Percentiles rank a stretch among this genome's conserved stretches.
phyloP scores from a whole-genome alignment of 306 rosid species.

The Lathyrus oleraceus region DNA sequence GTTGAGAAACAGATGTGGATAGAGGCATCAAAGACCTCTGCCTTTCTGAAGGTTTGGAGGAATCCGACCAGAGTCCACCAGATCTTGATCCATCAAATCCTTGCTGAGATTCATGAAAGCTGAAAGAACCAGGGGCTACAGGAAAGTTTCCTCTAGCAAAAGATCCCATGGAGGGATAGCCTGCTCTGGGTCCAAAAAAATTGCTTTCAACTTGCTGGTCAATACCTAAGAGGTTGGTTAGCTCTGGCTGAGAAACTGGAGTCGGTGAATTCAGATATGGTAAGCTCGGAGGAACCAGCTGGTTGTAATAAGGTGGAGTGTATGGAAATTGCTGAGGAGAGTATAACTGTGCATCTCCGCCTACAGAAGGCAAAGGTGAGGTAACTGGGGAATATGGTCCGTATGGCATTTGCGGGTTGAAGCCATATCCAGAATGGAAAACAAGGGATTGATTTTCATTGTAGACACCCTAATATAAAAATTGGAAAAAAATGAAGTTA shows the following conservation, averaged over 20 bases:
- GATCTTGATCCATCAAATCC: slow-evolving; percentile 75
- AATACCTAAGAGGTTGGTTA: slow-evolving; percentile 61
- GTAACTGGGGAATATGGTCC: slow-evolving; percentile 90
- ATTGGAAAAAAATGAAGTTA: slow-evolving; percentile 20
- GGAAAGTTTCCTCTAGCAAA: slow-evolving; percentile 75
- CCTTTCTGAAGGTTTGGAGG: slow-evolving; percentile 71
- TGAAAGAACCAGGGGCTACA: slow-evolving; percentile 56
- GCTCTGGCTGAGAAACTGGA: slow-evolving; percentile 74
- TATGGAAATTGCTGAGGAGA: slow-evolving; percentile 76
- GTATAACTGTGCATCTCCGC: slow-evolving; percentile 74
- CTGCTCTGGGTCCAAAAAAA: slow-evolving; percentile 78
- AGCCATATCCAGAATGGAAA: slow-evolving; percentile 87
- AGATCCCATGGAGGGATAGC: slow-evolving; percentile 67
- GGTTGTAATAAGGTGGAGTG: slow-evolving; percentile 74
- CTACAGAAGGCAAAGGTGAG: slow-evolving; percentile 79
- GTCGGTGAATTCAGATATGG: slow-evolving; percentile 67
- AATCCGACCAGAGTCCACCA: slow-evolving; percentile 76
- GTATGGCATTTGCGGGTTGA: slow-evolving; percentile 81
- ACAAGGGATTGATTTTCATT: slow-evolving; percentile 79
- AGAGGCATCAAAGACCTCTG: slow-evolving; percentile 70
- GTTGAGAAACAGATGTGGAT: slow-evolving; percentile 71
- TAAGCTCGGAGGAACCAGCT: slow-evolving; percentile 66
- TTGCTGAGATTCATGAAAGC: slow-evolving; percentile 77
- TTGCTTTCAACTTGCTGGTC: slow-evolving; percentile 77
- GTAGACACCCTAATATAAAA: slow-evolving; percentile 64